phyloP scores from a whole-genome alignment of 2,329 filamentous ascomycete species.

The Furcasterigmium sp. region DNA sequence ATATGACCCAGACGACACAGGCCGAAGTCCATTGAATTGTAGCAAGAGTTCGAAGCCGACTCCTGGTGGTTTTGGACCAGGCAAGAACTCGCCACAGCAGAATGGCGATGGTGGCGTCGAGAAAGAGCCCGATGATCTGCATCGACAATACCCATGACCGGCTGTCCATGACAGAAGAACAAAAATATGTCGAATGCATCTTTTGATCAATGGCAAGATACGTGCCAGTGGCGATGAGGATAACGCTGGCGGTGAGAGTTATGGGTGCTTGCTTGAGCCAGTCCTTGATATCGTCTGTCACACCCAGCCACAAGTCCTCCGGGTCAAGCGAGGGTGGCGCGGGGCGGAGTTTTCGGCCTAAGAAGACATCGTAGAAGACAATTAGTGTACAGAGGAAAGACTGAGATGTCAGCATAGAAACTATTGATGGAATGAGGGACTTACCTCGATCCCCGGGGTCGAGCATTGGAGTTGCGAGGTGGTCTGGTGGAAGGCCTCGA shows the following conservation, averaged over 20 bases:
- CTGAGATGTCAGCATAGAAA: constrained; percentile 18
- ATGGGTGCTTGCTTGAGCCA: constrained; percentile 40
- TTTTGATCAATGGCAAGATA: constrained; percentile 32
- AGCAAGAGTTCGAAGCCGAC: constrained; percentile 39
- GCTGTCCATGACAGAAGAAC: constrained; percentile 37
- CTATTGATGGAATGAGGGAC: constrained; percentile 1
- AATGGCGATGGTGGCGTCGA: constrained; percentile 42
- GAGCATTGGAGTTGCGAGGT: constrained; percentile 45
- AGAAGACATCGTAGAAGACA: constrained; percentile 38
- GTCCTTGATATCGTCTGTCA: constrained; percentile 39
- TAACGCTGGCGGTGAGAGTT: constrained; percentile 26
- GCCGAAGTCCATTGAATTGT: constrained; percentile 26
- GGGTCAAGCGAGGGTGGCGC: constrained; percentile 23
- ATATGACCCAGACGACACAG: constrained; percentile 25
- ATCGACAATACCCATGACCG: constrained; percentile 27
- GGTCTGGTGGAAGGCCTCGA: constrained; percentile 42
- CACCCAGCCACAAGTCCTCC: constrained; percentile 43
- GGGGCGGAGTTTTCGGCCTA: constrained; percentile 20
- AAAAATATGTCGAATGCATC: constrained; percentile 45
- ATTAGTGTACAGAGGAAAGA: constrained; percentile 41
- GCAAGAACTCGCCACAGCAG: constrained; percentile 45
- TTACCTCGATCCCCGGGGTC: constrained; percentile 42
- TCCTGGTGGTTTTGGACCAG: constrained; percentile 43
- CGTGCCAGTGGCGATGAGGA: constrained; percentile 36
- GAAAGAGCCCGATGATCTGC: constrained; percentile 37